Percentiles rank a stretch among this genome's conserved stretches.
Evolutionary conservation across 2,329 filamentous ascomycete genomes (phyloP).

Genomic region (Nothomitra cinnamomea): DNA sequence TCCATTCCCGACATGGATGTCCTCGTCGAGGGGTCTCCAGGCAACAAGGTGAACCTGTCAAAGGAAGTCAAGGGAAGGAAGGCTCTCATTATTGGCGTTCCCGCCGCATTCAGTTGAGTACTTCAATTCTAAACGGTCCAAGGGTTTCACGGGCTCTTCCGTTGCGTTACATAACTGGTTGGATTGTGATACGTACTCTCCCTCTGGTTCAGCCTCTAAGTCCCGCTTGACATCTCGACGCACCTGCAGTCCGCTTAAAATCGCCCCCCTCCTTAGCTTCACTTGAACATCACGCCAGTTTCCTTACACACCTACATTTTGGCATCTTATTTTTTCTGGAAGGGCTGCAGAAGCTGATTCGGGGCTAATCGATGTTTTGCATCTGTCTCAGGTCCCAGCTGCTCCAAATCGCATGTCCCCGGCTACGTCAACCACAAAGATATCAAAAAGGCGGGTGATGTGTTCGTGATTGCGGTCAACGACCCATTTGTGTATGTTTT

Average conservation of each 20-base stretch:
- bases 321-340: neutral
- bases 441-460: slow-evolving; percentile 62
- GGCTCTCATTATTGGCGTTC: slow-evolving; percentile 72
- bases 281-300: no score
- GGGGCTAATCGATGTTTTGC: slow-evolving; percentile 12
- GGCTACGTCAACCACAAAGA: slow-evolving; percentile 69
- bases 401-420: slow-evolving; percentile 59
- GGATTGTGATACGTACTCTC: no score
- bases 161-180: no score
- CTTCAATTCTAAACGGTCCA: neutral
- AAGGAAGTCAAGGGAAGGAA: slow-evolving; percentile 54
- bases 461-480: slow-evolving; percentile 86
- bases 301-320: no score
- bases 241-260: no score
- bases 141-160: neutral
- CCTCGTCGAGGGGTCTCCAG: slow-evolving; percentile 70
- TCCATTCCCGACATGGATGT: slow-evolving; percentile 59
- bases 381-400: slow-evolving; percentile 30
- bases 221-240: no score
- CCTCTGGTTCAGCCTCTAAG: neutral
- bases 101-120: slow-evolving; percentile 52
- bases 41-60: slow-evolving; percentile 77
- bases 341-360: neutral
- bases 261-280: neutral
- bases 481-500: slow-evolving; percentile 74